Conservation (phyloP, 345 rosid species). For the Pistacia integerrima region DNA sequence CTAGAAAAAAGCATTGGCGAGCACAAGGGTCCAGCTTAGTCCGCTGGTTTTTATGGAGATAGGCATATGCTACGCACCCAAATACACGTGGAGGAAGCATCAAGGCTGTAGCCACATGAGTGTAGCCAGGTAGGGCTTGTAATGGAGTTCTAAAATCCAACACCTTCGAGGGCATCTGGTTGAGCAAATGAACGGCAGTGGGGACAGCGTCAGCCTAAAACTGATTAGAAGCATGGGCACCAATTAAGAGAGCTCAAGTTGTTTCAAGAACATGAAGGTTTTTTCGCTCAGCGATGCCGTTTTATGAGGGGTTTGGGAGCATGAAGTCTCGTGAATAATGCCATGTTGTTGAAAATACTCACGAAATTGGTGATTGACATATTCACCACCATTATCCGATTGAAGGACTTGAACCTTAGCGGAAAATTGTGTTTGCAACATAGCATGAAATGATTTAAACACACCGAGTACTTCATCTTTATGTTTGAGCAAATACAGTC, state of each 20-base stretch:
- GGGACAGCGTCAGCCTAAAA: too few relatives aligned
- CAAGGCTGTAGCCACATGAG: too few relatives aligned
- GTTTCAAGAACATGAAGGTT: slow-evolving; percentile 7
- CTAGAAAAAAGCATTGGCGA: not conserved
- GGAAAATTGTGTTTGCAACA: slow-evolving; percentile 9
- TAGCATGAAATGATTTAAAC: not conserved
- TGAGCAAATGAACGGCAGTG: too few relatives aligned
- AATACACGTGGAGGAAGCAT: not conserved
- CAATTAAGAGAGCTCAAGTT: not conserved
- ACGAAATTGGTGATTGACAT: too few relatives aligned
- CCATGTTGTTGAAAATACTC: too few relatives aligned
- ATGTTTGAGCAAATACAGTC: too few relatives aligned
- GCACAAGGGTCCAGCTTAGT: not conserved
- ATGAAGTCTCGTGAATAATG: too few relatives aligned
- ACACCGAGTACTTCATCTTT: too few relatives aligned
- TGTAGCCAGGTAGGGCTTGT: too few relatives aligned
- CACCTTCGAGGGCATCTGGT: too few relatives aligned
- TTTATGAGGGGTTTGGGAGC: not conserved
- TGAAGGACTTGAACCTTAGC: not conserved
- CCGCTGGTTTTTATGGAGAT: not conserved
- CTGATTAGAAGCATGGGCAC: too few relatives aligned
- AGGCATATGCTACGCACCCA: not conserved
- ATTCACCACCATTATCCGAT: slow-evolving; percentile 6
- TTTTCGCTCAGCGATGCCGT: not conserved
- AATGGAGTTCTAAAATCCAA: too few relatives aligned